A percentile compares a stretch with the other conserved stretches of the same genome.
phyloP scores from a whole-genome alignment of 1,284 basidiomycete species.

The Athelia sp. region DNA sequence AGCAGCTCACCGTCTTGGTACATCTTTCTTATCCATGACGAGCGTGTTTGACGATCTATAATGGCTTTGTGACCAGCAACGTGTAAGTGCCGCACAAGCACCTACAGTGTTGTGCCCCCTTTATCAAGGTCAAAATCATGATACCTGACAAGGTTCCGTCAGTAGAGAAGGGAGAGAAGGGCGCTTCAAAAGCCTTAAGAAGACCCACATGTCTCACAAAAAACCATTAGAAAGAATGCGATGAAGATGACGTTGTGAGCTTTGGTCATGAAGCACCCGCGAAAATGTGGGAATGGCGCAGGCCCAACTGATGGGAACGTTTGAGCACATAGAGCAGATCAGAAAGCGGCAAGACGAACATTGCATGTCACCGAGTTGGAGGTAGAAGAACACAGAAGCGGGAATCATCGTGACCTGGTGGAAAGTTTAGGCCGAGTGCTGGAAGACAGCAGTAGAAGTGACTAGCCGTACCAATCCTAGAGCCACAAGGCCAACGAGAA shows the following conservation, averaged over 20 bases:
- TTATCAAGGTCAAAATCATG: constrained; percentile 31
- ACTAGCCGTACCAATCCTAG: constrained; percentile 18
- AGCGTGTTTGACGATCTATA: constrained; percentile 28
- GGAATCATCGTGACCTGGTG: constrained; percentile 28
- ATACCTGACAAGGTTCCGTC: constrained; percentile 23
- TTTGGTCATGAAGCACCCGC: constrained; percentile 20
- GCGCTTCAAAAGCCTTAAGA: not conserved
- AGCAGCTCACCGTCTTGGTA: constrained; percentile 34
- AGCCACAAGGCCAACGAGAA: constrained; percentile 23
- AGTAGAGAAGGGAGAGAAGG: too few relatives aligned
- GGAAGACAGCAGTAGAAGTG: not conserved
- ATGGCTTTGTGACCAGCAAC: constrained; percentile 2
- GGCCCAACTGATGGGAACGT: constrained; percentile 10
- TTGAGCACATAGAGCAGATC: not conserved
- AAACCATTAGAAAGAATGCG: constrained; percentile 32
- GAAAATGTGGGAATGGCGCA: constrained; percentile 14
- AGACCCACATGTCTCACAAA: constrained; percentile 35
- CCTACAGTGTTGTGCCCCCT: constrained; percentile 33
- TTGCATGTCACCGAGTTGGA: constrained; percentile 27
- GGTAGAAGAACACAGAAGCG: constrained; percentile 23
- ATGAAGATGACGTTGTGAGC: constrained; percentile 32
- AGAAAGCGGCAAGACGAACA: constrained; percentile 27
- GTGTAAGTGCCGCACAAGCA: constrained; percentile 1
- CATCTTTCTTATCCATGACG: constrained; percentile 30
- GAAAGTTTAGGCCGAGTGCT: not conserved